Evolutionary conservation across 2,329 filamentous ascomycete genomes (phyloP).

Genomic region (Ploettnerulaceae sp.): DNA sequence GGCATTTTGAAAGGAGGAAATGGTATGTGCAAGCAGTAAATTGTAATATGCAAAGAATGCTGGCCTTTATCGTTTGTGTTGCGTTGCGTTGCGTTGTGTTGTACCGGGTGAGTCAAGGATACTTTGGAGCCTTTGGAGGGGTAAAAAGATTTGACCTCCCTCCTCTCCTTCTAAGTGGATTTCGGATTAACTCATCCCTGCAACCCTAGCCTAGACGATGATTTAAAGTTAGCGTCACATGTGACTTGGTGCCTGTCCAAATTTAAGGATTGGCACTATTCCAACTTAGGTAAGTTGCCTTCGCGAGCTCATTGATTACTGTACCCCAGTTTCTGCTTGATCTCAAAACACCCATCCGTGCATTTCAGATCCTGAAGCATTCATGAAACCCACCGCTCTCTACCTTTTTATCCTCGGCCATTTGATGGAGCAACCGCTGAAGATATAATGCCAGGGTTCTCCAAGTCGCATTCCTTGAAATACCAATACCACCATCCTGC

Average conservation of each 20-base stretch:
- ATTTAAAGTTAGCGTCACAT: too few species aligned
- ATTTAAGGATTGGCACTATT: too few species aligned
- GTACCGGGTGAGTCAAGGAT: not conserved
- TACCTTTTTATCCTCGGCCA: not conserved
- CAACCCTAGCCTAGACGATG: too few species aligned
- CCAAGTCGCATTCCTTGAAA: slow-evolving; percentile 8
- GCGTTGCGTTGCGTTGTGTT: not conserved
- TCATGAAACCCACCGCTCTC: slow-evolving; percentile 26
- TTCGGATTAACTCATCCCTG: too few species aligned
- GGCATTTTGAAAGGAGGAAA: slow-evolving; percentile 26
- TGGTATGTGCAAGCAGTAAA: not conserved
- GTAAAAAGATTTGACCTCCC: not conserved
- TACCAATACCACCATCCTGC: slow-evolving; percentile 9
- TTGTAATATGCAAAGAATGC: not conserved
- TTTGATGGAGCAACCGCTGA: slow-evolving; percentile 11
- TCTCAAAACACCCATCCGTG: slow-evolving; percentile 10
- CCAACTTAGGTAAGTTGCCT: too few species aligned
- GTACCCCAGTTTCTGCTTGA: not conserved
- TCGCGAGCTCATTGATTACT: too few species aligned
- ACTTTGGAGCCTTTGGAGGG: not conserved
- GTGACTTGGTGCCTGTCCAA: not conserved
- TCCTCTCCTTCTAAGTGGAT: not conserved
- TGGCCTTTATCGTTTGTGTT: not conserved
- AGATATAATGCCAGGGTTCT: slow-evolving; percentile 23
- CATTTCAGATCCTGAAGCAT: slow-evolving; percentile 14